Percentiles rank a stretch among this genome's conserved stretches.
Conservation (phyloP, 192 early-diverging fungal genomes). For the Cetraspora pellucida region DNA sequence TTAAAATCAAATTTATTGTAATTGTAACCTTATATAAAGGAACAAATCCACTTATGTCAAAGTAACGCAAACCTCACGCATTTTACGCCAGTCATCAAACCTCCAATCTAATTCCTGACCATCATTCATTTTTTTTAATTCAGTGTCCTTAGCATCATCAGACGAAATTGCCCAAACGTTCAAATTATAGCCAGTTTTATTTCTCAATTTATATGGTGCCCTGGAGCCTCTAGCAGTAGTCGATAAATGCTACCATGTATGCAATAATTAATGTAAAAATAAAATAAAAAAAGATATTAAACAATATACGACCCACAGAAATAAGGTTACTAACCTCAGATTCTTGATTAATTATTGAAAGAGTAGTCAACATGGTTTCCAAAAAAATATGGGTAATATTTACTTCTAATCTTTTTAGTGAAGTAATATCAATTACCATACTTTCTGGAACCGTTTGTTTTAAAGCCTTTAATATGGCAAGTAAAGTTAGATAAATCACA, state of each 20-base stretch:
- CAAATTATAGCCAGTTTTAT: slow-evolving; percentile 89
- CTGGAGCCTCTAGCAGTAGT: slow-evolving; percentile 40
- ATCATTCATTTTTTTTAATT: slow-evolving; percentile 69
- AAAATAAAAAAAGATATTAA: background rate
- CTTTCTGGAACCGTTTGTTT: slow-evolving; percentile 45
- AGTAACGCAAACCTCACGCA: slow-evolving; percentile 72
- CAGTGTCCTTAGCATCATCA: slow-evolving; percentile 65
- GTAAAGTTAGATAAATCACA: background rate
- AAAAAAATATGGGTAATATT: slow-evolving; percentile 86
- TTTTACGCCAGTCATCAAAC: slow-evolving; percentile 95
- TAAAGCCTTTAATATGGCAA: slow-evolving; percentile 26
- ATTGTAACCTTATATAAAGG: background rate
- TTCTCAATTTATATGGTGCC: slow-evolving; percentile 82
- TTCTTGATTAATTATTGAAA: slow-evolving; percentile 54
- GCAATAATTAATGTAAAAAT: background rate
- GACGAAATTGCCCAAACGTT: slow-evolving; percentile 81
- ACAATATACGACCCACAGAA: background rate
- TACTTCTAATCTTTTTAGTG: slow-evolving; percentile 75
- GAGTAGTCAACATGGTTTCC: slow-evolving; percentile 64
- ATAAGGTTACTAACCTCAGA: slow-evolving; percentile 25
- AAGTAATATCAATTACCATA: slow-evolving; percentile 65
- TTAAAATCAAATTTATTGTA: background rate
- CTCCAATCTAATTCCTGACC: slow-evolving; percentile 84
- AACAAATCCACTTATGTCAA: background rate
- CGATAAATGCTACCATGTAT: slow-evolving; percentile 32